Evolutionary conservation across 1,284 basidiomycete species (phyloP).

Genomic region (Rhodotorula sp.): DNA sequence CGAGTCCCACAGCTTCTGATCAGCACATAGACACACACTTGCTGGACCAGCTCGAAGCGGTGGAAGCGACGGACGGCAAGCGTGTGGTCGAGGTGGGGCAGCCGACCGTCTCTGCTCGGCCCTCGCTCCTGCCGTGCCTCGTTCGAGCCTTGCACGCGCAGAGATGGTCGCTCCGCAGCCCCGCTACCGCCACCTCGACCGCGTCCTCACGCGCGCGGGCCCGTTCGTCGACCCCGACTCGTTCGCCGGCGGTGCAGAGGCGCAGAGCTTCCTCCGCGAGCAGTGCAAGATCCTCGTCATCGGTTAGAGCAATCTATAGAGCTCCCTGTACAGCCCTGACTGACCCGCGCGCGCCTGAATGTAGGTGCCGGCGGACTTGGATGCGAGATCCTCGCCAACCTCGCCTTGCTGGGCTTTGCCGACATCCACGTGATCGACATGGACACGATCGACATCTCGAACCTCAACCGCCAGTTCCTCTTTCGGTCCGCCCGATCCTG

Average conservation of each 20-base stretch:
- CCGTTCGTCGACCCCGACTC: slow-evolving; percentile 36
- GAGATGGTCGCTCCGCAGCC: neutral
- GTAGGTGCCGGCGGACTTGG: slow-evolving; percentile 82
- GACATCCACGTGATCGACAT: slow-evolving; percentile 99
- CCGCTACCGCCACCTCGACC: slow-evolving; percentile 32
- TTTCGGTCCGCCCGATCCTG: slow-evolving; percentile 68
- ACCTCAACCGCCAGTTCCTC: slow-evolving; percentile 96
- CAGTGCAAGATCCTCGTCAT: slow-evolving; percentile 94
- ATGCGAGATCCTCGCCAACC: slow-evolving; percentile 91
- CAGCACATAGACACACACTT: too few species aligned
- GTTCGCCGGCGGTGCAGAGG: slow-evolving; percentile 24
- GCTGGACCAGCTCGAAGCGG: too few species aligned
- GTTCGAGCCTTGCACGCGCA: too few species aligned
- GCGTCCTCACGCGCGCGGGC: slow-evolving; percentile 28
- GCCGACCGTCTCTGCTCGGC: neutral
- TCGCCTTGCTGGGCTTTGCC: slow-evolving; percentile 91
- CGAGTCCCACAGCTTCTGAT: too few species aligned
- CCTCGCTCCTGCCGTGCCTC: neutral
- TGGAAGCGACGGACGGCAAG: neutral
- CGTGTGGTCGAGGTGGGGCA: neutral
- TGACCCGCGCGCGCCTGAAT: neutral
- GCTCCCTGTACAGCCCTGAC: neutral
- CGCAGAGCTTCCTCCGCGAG: slow-evolving; percentile 66
- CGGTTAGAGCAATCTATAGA: slow-evolving; percentile 49
- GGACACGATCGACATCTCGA: slow-evolving; percentile 99